Conservation (phyloP, 176 grass and related monocot genomes). For the Zea mays region DNA sequence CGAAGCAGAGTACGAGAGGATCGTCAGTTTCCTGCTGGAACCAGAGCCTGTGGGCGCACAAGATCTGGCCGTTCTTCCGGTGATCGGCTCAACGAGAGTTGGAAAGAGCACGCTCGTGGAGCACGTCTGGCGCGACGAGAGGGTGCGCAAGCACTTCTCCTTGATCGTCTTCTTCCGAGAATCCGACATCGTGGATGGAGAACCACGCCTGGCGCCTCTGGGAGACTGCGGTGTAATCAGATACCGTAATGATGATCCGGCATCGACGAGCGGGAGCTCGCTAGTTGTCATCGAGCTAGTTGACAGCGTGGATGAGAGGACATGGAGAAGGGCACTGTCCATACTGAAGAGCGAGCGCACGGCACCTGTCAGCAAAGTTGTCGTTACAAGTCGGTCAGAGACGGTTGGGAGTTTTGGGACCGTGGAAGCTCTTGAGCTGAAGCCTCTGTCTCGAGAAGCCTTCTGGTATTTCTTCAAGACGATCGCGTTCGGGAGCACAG, state of each 20-base stretch:
- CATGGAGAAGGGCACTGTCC: conserved; percentile 24
- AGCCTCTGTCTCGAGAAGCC: not conserved
- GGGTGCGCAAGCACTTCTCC: conserved; percentile 37
- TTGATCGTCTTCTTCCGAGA: not conserved
- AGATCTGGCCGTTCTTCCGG: conserved; percentile 8
- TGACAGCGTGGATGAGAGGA: not conserved
- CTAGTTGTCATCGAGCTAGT: conserved; percentile 20
- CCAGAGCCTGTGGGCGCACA: no score
- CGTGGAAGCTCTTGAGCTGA: not conserved
- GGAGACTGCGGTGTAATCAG: not conserved
- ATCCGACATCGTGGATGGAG: not conserved
- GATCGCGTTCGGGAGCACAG: conserved; percentile 9
- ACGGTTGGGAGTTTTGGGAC: not conserved
- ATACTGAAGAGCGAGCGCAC: not conserved
- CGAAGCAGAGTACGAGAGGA: conserved; percentile 23
- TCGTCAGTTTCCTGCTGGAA: conserved; percentile 17
- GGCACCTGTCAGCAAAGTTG: conserved; percentile 33
- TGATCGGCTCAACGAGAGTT: not conserved
- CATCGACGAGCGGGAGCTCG: not conserved
- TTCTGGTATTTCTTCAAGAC: conserved; percentile 29
- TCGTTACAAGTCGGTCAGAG: not conserved
- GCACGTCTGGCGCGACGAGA: conserved; percentile 41
- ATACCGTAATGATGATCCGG: not conserved
- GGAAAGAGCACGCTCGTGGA: conserved; percentile 53
- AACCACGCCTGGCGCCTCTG: not conserved